Percentiles rank a stretch among this genome's conserved stretches.
Conservation (phyloP, 768 basidiomycete genomes). For the Mycena kentingensis region DNA sequence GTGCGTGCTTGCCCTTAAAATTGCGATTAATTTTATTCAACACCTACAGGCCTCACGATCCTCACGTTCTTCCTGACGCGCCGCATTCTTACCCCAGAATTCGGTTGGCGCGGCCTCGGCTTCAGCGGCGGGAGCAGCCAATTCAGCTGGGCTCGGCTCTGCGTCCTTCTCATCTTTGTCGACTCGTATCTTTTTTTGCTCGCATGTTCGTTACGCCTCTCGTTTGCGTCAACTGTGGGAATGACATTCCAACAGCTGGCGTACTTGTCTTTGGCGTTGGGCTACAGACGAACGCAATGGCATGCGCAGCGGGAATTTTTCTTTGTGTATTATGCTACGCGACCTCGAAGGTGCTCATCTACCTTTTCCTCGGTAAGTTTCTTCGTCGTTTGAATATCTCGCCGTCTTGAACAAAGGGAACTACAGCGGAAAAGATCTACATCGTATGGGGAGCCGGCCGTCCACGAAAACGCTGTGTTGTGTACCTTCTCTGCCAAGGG, state of each 20-base stretch:
- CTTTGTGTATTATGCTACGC: slow-evolving; percentile 46
- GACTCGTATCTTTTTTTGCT: slow-evolving; percentile 18
- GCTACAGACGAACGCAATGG: slow-evolving; percentile 34
- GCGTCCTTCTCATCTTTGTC: slow-evolving; percentile 7
- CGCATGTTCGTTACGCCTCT: background rate
- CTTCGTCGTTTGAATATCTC: background rate
- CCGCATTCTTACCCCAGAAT: too few relatives aligned
- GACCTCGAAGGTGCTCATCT: slow-evolving; percentile 47
- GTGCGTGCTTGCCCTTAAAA: too few relatives aligned
- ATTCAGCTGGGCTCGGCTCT: slow-evolving; percentile 15
- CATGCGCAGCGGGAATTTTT: slow-evolving; percentile 46
- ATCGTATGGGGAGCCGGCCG: slow-evolving; percentile 42
- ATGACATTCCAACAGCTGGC: slow-evolving; percentile 33
- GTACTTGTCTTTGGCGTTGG: slow-evolving; percentile 48
- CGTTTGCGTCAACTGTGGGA: background rate
- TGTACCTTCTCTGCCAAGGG: slow-evolving; percentile 44
- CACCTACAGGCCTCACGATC: too few relatives aligned
- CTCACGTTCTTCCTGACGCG: too few relatives aligned
- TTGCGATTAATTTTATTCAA: too few relatives aligned
- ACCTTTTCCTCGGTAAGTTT: slow-evolving; percentile 44
- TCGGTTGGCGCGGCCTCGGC: too few relatives aligned
- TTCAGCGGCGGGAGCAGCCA: too few relatives aligned
- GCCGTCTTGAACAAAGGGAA: background rate
- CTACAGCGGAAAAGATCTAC: slow-evolving; percentile 46
- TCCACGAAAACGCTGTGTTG: slow-evolving; percentile 38